Conservation (phyloP, 306 rosid species). For the Dalbergia cultrata region DNA sequence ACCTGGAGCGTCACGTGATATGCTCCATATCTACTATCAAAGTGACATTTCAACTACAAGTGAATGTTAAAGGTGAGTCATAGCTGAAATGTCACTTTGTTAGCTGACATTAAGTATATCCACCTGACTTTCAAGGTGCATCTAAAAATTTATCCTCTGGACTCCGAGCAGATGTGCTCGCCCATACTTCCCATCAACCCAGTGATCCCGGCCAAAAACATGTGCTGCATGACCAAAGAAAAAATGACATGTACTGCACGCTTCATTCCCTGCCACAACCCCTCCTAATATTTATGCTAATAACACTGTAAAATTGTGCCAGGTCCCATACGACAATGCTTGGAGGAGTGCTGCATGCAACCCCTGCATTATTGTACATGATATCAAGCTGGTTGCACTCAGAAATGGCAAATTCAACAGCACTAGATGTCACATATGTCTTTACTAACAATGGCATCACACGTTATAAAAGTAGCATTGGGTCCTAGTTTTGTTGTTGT, state of each 20-base stretch:
- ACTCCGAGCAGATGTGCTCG: slow-evolving; percentile 72
- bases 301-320: slow-evolving; percentile 60
- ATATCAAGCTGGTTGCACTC: slow-evolving; percentile 73
- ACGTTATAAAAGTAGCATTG: slow-evolving; percentile 66
- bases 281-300: slow-evolving; percentile 78
- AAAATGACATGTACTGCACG: slow-evolving; percentile 89
- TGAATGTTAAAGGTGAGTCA: no score
- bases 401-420: slow-evolving; percentile 72
- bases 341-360: slow-evolving; percentile 73
- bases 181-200: slow-evolving; percentile 79
- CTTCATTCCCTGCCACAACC: slow-evolving; percentile 71
- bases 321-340: slow-evolving; percentile 75
- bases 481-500: slow-evolving; percentile 74
- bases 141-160: slow-evolving; percentile 44
- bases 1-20: no score
- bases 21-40: no score
- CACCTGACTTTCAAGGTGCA: no score
- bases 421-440: slow-evolving; percentile 74
- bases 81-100: no score
- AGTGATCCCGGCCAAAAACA: slow-evolving; percentile 71
- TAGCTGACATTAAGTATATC: no score
- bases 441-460: slow-evolving; percentile 67
- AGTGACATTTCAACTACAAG: no score
- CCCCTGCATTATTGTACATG: slow-evolving; percentile 86
- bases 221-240: slow-evolving; percentile 73